These are phyloP conservation scores for Daldinia bambusicola DNA, from an alignment of 495 filamentous ascomycete species.

Conservation along the genomic window DNA sequence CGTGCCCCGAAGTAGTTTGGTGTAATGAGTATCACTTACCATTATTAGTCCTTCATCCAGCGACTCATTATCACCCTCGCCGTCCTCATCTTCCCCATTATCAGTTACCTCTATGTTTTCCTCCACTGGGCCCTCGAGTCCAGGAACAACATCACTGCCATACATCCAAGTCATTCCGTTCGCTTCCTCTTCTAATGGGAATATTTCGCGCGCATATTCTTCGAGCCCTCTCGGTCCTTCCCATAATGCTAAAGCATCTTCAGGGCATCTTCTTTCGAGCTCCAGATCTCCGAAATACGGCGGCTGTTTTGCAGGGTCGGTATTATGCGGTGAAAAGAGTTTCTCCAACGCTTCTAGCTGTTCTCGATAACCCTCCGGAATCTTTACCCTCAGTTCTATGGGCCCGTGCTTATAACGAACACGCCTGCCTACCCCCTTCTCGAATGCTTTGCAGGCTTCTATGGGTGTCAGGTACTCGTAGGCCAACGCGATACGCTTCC, in stretches of 20 bases:
- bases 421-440: conserved; percentile 76
- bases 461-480: conserved; percentile 88
- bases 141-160: conserved; percentile 51
- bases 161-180: conserved; percentile 95
- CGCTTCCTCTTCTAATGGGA: conserved; percentile 90
- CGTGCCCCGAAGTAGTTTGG: neutral
- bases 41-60: conserved; percentile 61
- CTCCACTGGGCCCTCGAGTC: conserved; percentile 37
- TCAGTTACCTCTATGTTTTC: conserved; percentile 41
- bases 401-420: conserved; percentile 80
- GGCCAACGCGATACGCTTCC: conserved; percentile 90
- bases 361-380: conserved; percentile 88
- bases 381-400: conserved; percentile 85
- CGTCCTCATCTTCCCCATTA: conserved; percentile 46
- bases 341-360: conserved; percentile 81
- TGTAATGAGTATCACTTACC: conserved; percentile 29
- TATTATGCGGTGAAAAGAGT: conserved; percentile 67
- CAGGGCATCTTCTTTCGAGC: conserved; percentile 70
- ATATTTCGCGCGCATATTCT: conserved; percentile 95
- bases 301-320: conserved; percentile 63
- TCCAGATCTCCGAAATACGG: conserved; percentile 64
- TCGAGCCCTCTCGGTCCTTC: conserved; percentile 90
- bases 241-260: conserved; percentile 82
- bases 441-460: conserved; percentile 83
- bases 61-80: conserved; percentile 50